These are phyloP conservation scores for Actinomortierella ambigua DNA, from an alignment of 371 early-diverging fungal genomes.

Conservation along the genomic window DNA sequence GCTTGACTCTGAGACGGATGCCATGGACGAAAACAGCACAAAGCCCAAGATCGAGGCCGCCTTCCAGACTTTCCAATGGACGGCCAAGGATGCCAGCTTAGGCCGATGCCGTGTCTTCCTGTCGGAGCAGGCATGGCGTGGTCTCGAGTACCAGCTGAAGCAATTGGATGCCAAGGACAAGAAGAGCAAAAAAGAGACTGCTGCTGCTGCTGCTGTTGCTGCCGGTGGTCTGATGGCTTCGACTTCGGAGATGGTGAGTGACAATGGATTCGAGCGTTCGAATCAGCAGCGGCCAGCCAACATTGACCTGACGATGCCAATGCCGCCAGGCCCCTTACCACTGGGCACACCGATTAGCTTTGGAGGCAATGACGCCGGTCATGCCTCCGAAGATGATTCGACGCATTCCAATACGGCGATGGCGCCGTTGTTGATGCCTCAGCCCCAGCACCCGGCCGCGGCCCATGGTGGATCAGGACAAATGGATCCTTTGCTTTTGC, in stretches of 20 bases:
- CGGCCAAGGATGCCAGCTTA: constrained; percentile 63
- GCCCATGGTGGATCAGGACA: constrained; percentile 19
- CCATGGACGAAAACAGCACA: constrained; percentile 23
- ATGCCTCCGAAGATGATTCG: constrained; percentile 44
- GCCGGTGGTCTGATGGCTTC: constrained; percentile 12
- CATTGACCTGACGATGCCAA: constrained; percentile 3
- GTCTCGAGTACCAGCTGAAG: constrained; percentile 52
- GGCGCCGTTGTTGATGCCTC: constrained; percentile 30
- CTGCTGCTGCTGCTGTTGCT: background rate
- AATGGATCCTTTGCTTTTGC: constrained; percentile 8
- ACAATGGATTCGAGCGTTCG: constrained; percentile 22
- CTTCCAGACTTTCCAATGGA: constrained; percentile 70
- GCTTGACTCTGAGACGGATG: constrained; percentile 18
- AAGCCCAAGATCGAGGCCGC: constrained; percentile 56
- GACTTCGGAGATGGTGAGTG: constrained; percentile 19
- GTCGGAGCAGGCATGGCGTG: constrained; percentile 65
- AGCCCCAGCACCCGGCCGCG: constrained; percentile 36
- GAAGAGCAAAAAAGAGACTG: constrained; percentile 34
- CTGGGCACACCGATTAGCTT: constrained; percentile 39
- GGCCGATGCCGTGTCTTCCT: constrained; percentile 75
- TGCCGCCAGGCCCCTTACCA: constrained; percentile 6
- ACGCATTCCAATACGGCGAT: constrained; percentile 43
- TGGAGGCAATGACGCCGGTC: constrained; percentile 30
- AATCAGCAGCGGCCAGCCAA: constrained; percentile 18
- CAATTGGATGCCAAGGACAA: constrained; percentile 29